Conservation (phyloP, 306 rosid species). For the Prunus padus region DNA sequence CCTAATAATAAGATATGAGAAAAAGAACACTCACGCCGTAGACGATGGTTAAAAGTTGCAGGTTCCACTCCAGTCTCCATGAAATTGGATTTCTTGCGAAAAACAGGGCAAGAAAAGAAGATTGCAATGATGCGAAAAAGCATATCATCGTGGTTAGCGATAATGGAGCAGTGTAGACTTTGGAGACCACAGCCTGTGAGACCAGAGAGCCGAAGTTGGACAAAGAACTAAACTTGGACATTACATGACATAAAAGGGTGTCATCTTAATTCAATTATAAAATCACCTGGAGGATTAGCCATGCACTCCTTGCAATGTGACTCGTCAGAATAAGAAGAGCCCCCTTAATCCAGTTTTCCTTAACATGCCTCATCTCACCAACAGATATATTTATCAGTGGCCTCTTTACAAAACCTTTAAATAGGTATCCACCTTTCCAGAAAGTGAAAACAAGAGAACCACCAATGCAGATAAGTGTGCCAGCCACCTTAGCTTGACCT, state of each 20-base stretch:
- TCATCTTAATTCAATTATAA: neutral
- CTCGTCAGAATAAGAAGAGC: conserved; percentile 32
- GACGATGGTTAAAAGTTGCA: conserved; percentile 35
- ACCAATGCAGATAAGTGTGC: conserved; percentile 34
- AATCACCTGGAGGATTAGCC: conserved; percentile 45
- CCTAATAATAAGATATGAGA: too few species aligned
- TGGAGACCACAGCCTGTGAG: conserved; percentile 29
- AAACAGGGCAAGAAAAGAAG: conserved; percentile 30
- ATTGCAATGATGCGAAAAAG: conserved; percentile 39
- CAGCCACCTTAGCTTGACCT: conserved; percentile 40
- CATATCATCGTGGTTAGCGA: conserved; percentile 30
- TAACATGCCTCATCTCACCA: neutral
- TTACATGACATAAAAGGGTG: neutral
- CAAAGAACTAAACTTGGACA: neutral
- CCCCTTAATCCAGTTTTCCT: conserved; percentile 43
- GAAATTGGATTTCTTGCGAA: conserved; percentile 22
- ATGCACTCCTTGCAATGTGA: conserved; percentile 33
- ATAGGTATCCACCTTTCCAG: conserved; percentile 35
- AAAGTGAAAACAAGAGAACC: conserved; percentile 41
- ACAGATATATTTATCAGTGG: conserved; percentile 24
- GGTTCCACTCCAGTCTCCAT: conserved; percentile 39
- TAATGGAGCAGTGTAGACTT: conserved; percentile 30
- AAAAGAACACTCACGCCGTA: conserved; percentile 29
- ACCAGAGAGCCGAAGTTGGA: neutral
- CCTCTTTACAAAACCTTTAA: conserved; percentile 17